Percentiles rank a stretch among this genome's conserved stretches.
Conservation (phyloP, 169 alveolate species). For the Perkinsus marinus region DNA sequence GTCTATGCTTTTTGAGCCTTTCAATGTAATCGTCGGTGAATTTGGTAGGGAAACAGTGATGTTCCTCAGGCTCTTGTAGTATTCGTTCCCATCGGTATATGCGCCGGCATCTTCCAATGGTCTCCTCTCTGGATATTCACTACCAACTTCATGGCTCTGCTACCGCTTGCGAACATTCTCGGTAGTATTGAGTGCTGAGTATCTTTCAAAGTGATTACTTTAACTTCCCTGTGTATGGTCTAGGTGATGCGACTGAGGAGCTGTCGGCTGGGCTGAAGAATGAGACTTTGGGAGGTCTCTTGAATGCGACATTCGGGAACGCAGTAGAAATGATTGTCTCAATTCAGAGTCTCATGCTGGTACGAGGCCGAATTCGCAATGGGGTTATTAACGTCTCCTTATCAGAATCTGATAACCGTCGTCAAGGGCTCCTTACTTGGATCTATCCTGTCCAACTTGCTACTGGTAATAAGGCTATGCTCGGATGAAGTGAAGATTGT, state of each 20-base stretch:
- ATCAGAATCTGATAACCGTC: conserved; percentile 49
- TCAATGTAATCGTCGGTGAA: neutral
- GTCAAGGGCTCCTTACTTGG: conserved; percentile 67
- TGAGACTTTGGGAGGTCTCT: conserved; percentile 47
- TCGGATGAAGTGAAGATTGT: neutral
- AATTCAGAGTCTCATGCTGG: conserved; percentile 47
- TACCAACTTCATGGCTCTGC: conserved; percentile 52
- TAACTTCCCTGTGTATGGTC: neutral
- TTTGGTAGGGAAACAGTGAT: neutral
- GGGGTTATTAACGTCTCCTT: neutral
- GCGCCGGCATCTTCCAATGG: conserved; percentile 33
- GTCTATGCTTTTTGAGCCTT: neutral
- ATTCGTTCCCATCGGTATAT: conserved; percentile 44
- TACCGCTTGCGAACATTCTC: conserved; percentile 62
- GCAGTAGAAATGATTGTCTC: conserved; percentile 71
- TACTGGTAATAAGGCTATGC: conserved; percentile 12
- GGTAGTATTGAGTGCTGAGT: too few species aligned
- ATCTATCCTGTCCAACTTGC: conserved; percentile 43
- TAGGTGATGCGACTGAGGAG: conserved; percentile 62
- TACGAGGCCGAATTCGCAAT: neutral
- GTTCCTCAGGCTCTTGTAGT: conserved; percentile 11
- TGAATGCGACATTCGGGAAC: conserved; percentile 74
- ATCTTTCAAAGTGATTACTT: neutral
- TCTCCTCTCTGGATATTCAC: conserved; percentile 38
- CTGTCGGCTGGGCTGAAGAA: conserved; percentile 32